Base-by-base conservation (phyloP, 169 alveolate species). In the Babesia caballi region DNA sequence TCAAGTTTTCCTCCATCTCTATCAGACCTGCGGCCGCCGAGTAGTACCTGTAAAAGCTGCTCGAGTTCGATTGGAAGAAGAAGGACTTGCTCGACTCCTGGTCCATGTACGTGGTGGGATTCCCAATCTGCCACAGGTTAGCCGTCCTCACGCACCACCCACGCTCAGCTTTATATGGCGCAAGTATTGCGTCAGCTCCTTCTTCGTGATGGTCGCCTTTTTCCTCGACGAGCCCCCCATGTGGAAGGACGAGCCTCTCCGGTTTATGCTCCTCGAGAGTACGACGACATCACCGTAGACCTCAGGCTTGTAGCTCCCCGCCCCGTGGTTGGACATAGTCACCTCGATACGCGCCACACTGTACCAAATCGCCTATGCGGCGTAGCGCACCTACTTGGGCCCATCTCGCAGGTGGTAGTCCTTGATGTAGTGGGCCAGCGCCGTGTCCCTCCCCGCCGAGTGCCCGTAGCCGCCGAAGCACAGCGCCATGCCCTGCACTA, bases 401-500 rank as follows among this genome's bases (percentile, higher is more conserved):
- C 88, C 83, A 65, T 81, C 76, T 73, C 82, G 73, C 21, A 88
- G 88, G 83, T 88, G 90, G 81, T 77, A 88, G 72, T 88, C 93
- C 53, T 88, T 88, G 47, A 88, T 88, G 67, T 88, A 88, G 30
- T 81, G 86, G 28, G 81, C 52, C 21, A 88, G 47, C 19, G 58
- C 69, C 21, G 88, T 66, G 61, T 88, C 90, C 28, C 93, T 68
- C 1, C 93, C 93, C 30, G 85, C 93, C 21, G 88, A 63, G 21
- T 84, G 84, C 1, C 93, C 93, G 42, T 81, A 80, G 5, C 89
- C 87, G 7, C 93, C 93, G 66, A 88, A 84, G 19, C 84, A 87
- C 19, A 88, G 90, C 23, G 93, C 93, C 69, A 88, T 68, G 17
- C 89, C 93, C 46, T 88, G 93, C 2, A 88, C 93, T 15, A 88